Conservation (phyloP, 2,329 filamentous ascomycete genomes). For the Rhytidhysteron rufulum region DNA sequence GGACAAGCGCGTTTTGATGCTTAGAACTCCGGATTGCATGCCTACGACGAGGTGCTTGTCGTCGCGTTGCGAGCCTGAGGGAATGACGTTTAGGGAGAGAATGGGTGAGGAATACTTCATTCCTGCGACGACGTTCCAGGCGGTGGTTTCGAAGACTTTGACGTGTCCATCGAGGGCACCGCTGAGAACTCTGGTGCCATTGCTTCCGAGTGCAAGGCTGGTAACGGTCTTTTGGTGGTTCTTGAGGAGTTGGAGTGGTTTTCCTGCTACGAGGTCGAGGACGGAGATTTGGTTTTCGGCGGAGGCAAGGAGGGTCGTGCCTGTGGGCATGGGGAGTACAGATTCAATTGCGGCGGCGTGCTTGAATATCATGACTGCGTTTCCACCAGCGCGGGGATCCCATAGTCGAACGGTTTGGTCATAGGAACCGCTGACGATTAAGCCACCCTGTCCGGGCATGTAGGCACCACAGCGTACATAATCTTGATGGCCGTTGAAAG, state of each 20-base stretch:
- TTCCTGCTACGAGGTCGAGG: constrained; percentile 86
- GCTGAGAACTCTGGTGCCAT: constrained; percentile 75
- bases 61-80: constrained; percentile 62
- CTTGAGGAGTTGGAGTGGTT: constrained; percentile 78
- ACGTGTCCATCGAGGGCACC: constrained; percentile 93
- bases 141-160: constrained; percentile 91
- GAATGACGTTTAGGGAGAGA: constrained; percentile 75
- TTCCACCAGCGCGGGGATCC: constrained; percentile 71
- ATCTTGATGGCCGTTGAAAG: constrained; percentile 82
- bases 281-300: constrained; percentile 86
- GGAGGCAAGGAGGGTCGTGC: constrained; percentile 80
- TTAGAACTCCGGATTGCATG: constrained; percentile 90
- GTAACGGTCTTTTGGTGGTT: constrained; percentile 99
- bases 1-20: constrained; percentile 81
- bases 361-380: constrained; percentile 85
- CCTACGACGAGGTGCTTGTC: constrained; percentile 94
- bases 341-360: constrained; percentile 85
- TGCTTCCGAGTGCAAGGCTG: constrained; percentile 74
- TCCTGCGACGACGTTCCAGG: constrained; percentile 94
- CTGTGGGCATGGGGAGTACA: constrained; percentile 81
- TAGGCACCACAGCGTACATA: constrained; percentile 88
- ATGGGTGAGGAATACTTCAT: constrained; percentile 92
- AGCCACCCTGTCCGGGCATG: constrained; percentile 67
- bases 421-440: constrained; percentile 88
- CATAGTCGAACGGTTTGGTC: constrained; percentile 90